A percentile compares a stretch with the other conserved stretches of the same genome.
These are phyloP conservation scores for Podaxis sp. DNA, from an alignment of 768 basidiomycete genomes.

Conservation along the genomic window DNA sequence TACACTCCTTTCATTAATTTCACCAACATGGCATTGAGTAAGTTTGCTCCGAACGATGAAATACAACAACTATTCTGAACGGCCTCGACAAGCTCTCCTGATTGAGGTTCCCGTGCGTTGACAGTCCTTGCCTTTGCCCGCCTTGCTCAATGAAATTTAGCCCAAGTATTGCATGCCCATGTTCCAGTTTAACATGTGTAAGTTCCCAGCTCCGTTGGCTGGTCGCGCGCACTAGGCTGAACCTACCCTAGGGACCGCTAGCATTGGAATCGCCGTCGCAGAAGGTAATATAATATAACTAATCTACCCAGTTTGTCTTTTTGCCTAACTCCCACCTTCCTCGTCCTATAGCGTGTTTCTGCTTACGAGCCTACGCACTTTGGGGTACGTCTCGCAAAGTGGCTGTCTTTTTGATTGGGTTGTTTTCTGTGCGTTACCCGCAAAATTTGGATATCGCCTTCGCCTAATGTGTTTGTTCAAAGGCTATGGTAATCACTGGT, in stretches of 20 bases:
- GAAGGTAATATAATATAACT: not conserved
- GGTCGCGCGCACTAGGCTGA: not conserved
- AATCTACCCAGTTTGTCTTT: not conserved
- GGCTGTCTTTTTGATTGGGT: not conserved
- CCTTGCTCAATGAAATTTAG: not conserved
- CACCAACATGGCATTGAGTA: not conserved
- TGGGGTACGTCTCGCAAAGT: not conserved
- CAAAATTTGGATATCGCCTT: not conserved
- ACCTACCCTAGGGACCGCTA: not conserved
- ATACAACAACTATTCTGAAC: no score
- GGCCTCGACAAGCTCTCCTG: not conserved
- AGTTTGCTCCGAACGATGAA: not conserved
- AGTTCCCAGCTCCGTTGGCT: not conserved
- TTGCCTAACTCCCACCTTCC: not conserved
- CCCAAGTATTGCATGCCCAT: not conserved
- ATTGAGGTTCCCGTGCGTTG: not conserved
- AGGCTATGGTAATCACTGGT: conserved; percentile 1
- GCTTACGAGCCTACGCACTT: not conserved
- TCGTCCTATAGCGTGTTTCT: not conserved
- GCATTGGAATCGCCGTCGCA: not conserved
- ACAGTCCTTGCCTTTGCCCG: not conserved
- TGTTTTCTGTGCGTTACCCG: not conserved
- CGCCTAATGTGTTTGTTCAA: not conserved
- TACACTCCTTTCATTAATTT: conserved; percentile 8
- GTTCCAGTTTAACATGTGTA: conserved; percentile 3